phyloP scores from a whole-genome alignment of 2,329 filamentous ascomycete genomes.

The Lithohypha guttulata region DNA sequence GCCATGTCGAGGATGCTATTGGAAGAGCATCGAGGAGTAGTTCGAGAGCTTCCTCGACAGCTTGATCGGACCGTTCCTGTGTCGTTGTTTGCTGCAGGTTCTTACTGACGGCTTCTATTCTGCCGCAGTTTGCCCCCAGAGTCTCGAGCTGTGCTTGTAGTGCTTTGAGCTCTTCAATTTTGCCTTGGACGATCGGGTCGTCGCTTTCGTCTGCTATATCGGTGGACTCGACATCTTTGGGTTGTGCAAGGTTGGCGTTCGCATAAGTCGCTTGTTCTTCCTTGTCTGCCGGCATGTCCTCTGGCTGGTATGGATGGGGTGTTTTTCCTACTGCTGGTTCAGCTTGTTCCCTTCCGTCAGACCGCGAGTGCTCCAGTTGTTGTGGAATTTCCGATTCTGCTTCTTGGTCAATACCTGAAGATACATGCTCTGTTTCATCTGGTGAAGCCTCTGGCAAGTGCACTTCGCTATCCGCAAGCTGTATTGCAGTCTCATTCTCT shows the following conservation, averaged over 20 bases:
- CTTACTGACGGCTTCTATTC: background rate
- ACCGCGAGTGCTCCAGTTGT: constrained; percentile 7
- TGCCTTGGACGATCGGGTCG: constrained; percentile 3
- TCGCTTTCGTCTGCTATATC: constrained; percentile 8
- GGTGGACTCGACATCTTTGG: background rate
- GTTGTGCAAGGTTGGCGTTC: too few relatives aligned
- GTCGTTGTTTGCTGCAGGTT: background rate
- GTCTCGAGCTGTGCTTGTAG: constrained; percentile 4
- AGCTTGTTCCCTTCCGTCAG: constrained; percentile 9
- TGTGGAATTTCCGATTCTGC: constrained; percentile 4
- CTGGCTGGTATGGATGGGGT: too few relatives aligned
- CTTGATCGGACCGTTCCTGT: background rate
- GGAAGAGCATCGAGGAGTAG: background rate
- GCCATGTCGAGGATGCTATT: background rate
- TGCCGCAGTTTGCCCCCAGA: constrained; percentile 1
- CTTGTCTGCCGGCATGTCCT: too few relatives aligned
- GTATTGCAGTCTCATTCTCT: too few relatives aligned
- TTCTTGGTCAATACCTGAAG: too few relatives aligned
- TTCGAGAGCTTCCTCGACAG: background rate
- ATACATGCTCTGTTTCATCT: too few relatives aligned
- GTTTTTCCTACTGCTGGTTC: background rate
- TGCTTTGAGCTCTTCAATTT: background rate
- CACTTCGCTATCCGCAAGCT: too few relatives aligned
- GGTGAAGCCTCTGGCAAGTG: too few relatives aligned
- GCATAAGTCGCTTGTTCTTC: too few relatives aligned